Evolutionary conservation across 1,284 basidiomycete genomes (phyloP), one percentile per base, ranked within the genome.

Genomic region (Megacollybia platyphylla): DNA sequence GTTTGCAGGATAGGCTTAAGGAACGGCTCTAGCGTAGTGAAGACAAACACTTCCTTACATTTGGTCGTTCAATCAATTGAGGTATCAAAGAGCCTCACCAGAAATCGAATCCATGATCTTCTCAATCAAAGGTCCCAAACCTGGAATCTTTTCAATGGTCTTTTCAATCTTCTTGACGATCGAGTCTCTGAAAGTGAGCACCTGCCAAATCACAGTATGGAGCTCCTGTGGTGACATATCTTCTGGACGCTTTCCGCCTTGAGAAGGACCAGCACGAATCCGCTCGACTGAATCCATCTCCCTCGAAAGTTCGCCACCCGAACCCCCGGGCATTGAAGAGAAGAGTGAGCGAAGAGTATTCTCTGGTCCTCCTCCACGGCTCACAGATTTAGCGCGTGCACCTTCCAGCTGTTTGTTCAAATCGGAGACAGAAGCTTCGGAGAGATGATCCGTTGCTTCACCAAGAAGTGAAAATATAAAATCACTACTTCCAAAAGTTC

Each of bases 141-240:
- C 80, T 5, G 81, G 81, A 36, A 85, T 84, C 57, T 74, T 81
- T 58, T 85, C 80, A 48, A 96, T 91, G 0, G 83, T 92, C 51
- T 73, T 77, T 55, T 83, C 79, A 44, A 97, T 89, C 57, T 79
- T 82, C 73, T 93, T 94, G 57, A 80, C 77, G 13, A 85, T 76
- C 76, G 73, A 75, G 62, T 97, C 92, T 41, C 90, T 72, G 62
- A 93, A 92, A 37, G 71, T 79, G 54, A 96, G 61, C 8, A 96
- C 79, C 61, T 87, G 77, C 90, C 90, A 94, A 10, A 94, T 62
- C 2, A 79, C 76, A 2, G 75, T 64, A 60, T 93, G 85, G 46
- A 94, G 56, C 60, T 96, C 90, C 58, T 93, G 87, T 1, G 92
- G 90, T 43, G 65, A 79, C 89, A 96, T 88, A 36, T 84, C 75